Evolutionary conservation across 176 grass and related monocot species (phyloP).

Genomic region (Tillandsia leiboldiana): DNA sequence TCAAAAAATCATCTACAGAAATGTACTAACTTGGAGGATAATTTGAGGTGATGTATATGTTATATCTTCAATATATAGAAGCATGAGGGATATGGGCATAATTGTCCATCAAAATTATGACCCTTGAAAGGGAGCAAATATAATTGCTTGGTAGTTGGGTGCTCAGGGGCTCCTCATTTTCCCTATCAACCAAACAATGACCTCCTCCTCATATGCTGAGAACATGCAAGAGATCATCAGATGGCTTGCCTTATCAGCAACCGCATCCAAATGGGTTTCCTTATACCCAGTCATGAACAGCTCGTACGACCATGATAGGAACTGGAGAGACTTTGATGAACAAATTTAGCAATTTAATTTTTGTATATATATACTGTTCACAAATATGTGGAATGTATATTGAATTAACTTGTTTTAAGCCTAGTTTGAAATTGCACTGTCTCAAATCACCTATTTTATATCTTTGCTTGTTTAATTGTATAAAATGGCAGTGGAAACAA

Average conservation of each 20-base stretch:
- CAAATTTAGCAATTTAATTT: not conserved
- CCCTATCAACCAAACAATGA: not conserved
- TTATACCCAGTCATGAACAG: not conserved
- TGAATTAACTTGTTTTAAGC: not conserved
- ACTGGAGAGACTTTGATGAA: not conserved
- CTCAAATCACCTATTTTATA: no score
- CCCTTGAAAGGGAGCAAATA: not conserved
- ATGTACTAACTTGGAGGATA: no score
- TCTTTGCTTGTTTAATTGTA: no score
- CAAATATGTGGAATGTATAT: not conserved
- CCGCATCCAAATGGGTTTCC: not conserved
- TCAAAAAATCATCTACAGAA: no score
- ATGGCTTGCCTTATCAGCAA: conserved; percentile 2
- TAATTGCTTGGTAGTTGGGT: not conserved
- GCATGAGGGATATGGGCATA: no score
- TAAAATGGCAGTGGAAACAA: no score
- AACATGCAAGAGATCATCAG: not conserved
- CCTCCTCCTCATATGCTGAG: not conserved
- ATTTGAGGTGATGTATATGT: no score
- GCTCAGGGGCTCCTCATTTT: not conserved
- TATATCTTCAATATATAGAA: no score
- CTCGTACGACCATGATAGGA: not conserved
- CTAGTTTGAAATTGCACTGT: no score
- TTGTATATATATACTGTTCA: not conserved
- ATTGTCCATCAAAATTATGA: no score